Conservation (phyloP, 257 asterid species). For the Parsonsia alboflavescens region DNA sequence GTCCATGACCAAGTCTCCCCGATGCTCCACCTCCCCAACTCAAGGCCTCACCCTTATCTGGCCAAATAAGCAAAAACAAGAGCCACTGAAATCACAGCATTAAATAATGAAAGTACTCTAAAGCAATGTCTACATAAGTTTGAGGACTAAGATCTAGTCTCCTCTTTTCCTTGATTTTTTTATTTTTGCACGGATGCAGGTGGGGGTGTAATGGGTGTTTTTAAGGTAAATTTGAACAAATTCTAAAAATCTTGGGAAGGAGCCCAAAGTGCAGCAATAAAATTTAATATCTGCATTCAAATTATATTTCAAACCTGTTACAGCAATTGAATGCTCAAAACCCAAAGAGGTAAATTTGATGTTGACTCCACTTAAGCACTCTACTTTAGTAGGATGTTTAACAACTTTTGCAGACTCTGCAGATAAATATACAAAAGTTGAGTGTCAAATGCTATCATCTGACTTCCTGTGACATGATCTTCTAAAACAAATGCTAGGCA, state of each 20-base stretch:
- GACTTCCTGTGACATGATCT: background rate
- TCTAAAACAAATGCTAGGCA: background rate
- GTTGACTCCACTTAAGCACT: slow-evolving; percentile 62
- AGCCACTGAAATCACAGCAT: slow-evolving; percentile 7
- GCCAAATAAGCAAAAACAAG: slow-evolving; percentile 10
- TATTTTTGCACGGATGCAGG: too few species aligned
- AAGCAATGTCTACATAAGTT: background rate
- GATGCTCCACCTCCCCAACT: slow-evolving; percentile 98
- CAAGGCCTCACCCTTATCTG: slow-evolving; percentile 86
- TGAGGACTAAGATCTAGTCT: background rate
- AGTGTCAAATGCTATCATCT: background rate
- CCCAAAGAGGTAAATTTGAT: slow-evolving; percentile 64
- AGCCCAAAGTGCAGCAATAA: background rate
- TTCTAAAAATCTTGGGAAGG: background rate
- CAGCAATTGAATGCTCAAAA: slow-evolving; percentile 88
- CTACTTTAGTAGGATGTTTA: slow-evolving; percentile 63
- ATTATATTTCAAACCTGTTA: slow-evolving; percentile 59
- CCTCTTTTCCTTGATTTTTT: background rate
- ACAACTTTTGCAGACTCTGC: slow-evolving; percentile 70
- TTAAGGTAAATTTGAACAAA: background rate
- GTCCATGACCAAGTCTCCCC: slow-evolving; percentile 98
- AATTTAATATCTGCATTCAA: background rate
- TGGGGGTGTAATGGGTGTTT: background rate
- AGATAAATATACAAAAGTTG: slow-evolving; percentile 20
- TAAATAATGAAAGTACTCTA: slow-evolving; percentile 1